Evolutionary conservation across 345 rosid genomes (phyloP).

Genomic region (Eucalyptus polyanthemos): DNA sequence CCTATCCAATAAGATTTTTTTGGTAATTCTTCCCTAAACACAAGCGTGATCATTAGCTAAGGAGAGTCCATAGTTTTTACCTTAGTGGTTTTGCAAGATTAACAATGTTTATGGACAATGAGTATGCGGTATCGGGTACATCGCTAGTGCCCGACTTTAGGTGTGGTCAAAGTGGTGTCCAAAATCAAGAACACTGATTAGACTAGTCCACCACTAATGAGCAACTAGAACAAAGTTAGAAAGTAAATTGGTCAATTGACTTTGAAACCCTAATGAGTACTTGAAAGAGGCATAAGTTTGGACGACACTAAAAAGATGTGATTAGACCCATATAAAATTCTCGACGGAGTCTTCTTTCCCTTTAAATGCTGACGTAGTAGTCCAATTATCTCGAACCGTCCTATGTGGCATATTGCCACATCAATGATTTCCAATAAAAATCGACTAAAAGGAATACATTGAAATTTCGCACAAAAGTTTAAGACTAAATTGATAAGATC

Average conservation of each 20-base stretch:
- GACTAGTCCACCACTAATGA: neutral
- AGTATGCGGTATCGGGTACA: neutral
- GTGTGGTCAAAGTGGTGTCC: neutral
- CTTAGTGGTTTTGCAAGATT: neutral
- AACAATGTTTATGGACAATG: neutral
- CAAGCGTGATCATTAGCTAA: neutral
- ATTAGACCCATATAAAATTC: neutral
- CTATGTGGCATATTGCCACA: accelerated
- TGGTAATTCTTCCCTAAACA: neutral
- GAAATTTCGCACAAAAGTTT: accelerated
- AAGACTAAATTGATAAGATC: neutral
- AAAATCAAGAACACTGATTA: neutral
- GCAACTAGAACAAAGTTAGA: neutral
- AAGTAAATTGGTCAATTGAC: neutral
- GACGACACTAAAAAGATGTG: neutral
- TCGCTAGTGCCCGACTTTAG: neutral
- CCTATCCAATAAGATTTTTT: neutral
- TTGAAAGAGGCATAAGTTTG: neutral
- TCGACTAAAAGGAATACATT: accelerated
- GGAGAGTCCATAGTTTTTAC: neutral
- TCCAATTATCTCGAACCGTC: accelerated
- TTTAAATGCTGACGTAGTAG: neutral
- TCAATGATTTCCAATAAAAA: neutral
- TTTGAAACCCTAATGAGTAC: neutral
- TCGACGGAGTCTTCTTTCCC: neutral